Evolutionary conservation across 441 rosid species (phyloP).

Genomic region (Gossypium trilobum): DNA sequence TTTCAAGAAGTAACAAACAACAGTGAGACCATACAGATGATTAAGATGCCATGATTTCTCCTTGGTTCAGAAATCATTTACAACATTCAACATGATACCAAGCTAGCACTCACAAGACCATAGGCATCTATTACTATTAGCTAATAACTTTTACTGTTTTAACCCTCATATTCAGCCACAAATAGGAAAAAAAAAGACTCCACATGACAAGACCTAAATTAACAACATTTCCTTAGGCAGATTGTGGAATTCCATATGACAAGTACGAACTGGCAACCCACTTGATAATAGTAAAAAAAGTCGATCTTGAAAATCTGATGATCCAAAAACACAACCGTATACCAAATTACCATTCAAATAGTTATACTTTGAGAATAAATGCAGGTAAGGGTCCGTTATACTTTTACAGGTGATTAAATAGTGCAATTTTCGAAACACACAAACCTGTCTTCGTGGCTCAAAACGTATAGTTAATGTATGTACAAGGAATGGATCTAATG

Average conservation of each 20-base stretch:
- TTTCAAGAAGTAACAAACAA: not conserved
- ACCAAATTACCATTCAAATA: not conserved
- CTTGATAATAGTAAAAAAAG: not conserved
- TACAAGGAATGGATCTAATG: constrained; percentile 81
- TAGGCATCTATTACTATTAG: not conserved
- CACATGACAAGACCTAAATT: not conserved
- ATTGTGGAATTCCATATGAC: not conserved
- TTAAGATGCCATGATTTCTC: not conserved
- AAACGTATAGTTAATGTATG: constrained; percentile 83
- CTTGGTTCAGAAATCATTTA: not conserved
- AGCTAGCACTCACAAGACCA: not conserved
- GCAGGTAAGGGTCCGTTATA: not conserved
- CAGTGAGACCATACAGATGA: not conserved
- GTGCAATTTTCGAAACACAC: constrained; percentile 4
- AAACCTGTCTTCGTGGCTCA: constrained; percentile 94
- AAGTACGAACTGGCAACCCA: not conserved
- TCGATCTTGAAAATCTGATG: not conserved
- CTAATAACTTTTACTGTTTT: not conserved
- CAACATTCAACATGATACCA: not conserved
- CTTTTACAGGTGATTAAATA: not conserved
- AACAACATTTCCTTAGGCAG: not conserved
- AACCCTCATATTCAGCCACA: not conserved
- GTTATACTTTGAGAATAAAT: not conserved
- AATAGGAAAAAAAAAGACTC: not conserved
- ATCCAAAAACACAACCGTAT: not conserved